These are phyloP conservation scores for Nakazawaea molendinolei DNA, from an alignment of 805 yeast species.

Conservation along the genomic window DNA sequence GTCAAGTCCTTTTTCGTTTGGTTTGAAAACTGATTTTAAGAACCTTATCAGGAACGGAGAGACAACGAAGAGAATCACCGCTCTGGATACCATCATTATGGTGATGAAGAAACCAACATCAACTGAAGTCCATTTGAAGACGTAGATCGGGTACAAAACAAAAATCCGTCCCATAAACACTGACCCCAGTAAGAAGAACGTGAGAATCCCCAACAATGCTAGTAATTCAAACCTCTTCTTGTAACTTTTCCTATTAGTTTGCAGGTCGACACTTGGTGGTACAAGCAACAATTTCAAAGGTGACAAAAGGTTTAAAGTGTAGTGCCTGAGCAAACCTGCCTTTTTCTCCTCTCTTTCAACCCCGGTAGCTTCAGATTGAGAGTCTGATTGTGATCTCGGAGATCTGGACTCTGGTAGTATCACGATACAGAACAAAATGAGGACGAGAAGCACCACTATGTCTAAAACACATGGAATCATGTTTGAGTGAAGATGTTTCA, in stretches of 20 bases:
- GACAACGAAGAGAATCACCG: slow-evolving; percentile 34
- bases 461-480: slow-evolving; percentile 24
- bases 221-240: slow-evolving; percentile 34
- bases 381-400: background rate
- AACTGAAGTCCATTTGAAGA: slow-evolving; percentile 40
- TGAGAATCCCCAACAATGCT: slow-evolving; percentile 11
- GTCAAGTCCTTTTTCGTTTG: background rate
- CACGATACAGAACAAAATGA: slow-evolving; percentile 25
- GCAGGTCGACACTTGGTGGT: slow-evolving; percentile 39
- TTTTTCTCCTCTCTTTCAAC: background rate
- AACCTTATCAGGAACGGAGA: slow-evolving; percentile 35
- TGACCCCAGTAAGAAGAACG: slow-evolving; percentile 1
- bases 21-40: slow-evolving; percentile 25
- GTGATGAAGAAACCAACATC: slow-evolving; percentile 47
- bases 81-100: slow-evolving; percentile 37
- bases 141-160: slow-evolving; percentile 40
- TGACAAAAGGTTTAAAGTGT: slow-evolving; percentile 17
- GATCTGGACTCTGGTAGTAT: slow-evolving; percentile 52
- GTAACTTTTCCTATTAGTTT: slow-evolving; percentile 37
- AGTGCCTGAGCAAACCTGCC: background rate
- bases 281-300: slow-evolving; percentile 44
- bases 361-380: too few relatives aligned
- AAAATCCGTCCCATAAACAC: slow-evolving; percentile 28
- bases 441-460: slow-evolving; percentile 21
- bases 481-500: slow-evolving; percentile 19